These are phyloP conservation scores for Xylaria multiplex DNA, from an alignment of 2,329 filamentous ascomycete species.

Conservation along the genomic window DNA sequence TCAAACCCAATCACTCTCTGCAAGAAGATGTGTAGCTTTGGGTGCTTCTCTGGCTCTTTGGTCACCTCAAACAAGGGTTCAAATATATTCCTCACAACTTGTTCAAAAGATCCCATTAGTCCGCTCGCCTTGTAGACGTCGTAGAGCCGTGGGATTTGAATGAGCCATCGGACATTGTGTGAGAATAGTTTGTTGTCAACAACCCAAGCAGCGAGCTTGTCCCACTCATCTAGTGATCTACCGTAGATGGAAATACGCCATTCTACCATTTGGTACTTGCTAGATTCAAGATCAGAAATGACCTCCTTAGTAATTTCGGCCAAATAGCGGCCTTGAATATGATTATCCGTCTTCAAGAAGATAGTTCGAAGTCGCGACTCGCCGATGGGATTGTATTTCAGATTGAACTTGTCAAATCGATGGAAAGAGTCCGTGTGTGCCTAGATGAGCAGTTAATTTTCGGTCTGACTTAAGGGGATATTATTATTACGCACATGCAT, in stretches of 20 bases:
- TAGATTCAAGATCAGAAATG: slow-evolving; percentile 94
- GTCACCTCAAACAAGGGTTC: slow-evolving; percentile 95
- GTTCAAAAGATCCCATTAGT: slow-evolving; percentile 88
- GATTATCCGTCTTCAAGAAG: slow-evolving; percentile 98
- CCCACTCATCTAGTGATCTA: slow-evolving; percentile 92
- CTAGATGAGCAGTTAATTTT: slow-evolving; percentile 53
- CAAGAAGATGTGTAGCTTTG: slow-evolving; percentile 93
- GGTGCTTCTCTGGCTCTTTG: slow-evolving; percentile 83
- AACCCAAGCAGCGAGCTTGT: slow-evolving; percentile 96
- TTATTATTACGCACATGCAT: slow-evolving; percentile 79
- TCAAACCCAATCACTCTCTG: slow-evolving; percentile 97
- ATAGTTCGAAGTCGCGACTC: slow-evolving; percentile 97
- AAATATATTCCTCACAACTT: slow-evolving; percentile 91
- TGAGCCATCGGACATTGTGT: slow-evolving; percentile 95
- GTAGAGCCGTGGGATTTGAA: slow-evolving; percentile 93
- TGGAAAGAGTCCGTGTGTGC: slow-evolving; percentile 98
- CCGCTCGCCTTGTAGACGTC: slow-evolving; percentile 93
- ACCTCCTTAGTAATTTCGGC: slow-evolving; percentile 99
- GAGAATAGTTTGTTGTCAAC: slow-evolving; percentile 98
- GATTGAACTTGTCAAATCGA: slow-evolving; percentile 98
- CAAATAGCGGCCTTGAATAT: slow-evolving; percentile 93
- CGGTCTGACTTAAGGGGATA: neutral
- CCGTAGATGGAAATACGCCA: slow-evolving; percentile 99
- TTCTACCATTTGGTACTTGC: slow-evolving; percentile 99
- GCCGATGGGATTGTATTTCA: slow-evolving; percentile 98